phyloP scores from a whole-genome alignment of 192 early-diverging fungal genomes.

The Coemansia sp. region DNA sequence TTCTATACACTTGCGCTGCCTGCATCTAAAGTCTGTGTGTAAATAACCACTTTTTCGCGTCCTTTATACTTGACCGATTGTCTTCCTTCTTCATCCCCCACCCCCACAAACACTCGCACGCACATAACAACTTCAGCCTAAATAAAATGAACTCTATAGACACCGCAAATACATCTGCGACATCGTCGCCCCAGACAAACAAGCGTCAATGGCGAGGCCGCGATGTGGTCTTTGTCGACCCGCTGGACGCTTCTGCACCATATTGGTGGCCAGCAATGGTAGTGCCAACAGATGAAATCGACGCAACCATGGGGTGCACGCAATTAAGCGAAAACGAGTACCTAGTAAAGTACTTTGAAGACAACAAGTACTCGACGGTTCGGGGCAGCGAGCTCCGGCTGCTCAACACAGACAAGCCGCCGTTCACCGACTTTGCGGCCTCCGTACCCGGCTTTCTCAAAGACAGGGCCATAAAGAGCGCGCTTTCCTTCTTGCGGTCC shows the following conservation, averaged over 20 bases:
- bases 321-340: constrained; percentile 36
- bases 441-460: constrained; percentile 28
- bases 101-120: background rate
- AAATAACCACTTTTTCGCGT: background rate
- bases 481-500: constrained; percentile 37
- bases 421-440: constrained; percentile 48
- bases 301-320: constrained; percentile 49
- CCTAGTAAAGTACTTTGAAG: constrained; percentile 59
- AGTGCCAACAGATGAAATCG: constrained; percentile 56
- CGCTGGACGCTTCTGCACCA: constrained; percentile 56
- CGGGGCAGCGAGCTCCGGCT: constrained; percentile 41
- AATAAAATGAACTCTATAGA: background rate
- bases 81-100: background rate
- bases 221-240: constrained; percentile 67
- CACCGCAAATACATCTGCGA: background rate
- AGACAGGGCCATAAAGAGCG: constrained; percentile 44
- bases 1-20: background rate
- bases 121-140: background rate
- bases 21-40: background rate
- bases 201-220: constrained; percentile 41
- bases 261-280: constrained; percentile 71
- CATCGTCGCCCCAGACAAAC: background rate
- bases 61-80: constrained; percentile 2
- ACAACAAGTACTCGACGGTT: constrained; percentile 52
- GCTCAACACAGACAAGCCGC: constrained; percentile 38